Percentiles rank a stretch among this genome's conserved stretches.
Evolutionary conservation across 2,329 filamentous ascomycete genomes (phyloP).

Genomic region (Colletotrichum melonis): DNA sequence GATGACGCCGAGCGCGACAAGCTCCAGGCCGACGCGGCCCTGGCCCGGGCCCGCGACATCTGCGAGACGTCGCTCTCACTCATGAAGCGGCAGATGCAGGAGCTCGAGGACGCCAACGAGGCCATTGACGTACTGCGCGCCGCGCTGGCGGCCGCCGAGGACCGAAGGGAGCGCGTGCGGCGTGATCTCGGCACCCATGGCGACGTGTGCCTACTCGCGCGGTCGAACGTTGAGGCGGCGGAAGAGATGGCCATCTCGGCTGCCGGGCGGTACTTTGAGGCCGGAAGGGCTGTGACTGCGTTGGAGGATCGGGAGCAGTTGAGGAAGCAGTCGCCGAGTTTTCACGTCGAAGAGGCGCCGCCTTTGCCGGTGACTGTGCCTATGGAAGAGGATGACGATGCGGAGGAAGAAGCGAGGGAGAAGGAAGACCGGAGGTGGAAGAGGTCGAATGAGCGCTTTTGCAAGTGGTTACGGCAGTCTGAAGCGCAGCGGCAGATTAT

Average conservation of each 20-base stretch:
- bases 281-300: conserved; percentile 13
- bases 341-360: neutral
- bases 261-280: conserved; percentile 25
- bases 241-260: conserved; percentile 34
- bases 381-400: neutral
- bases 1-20: conserved; percentile 35
- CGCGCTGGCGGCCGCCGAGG: conserved; percentile 18
- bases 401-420: neutral
- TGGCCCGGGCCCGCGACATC: conserved; percentile 24
- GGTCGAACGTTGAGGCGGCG: conserved; percentile 27
- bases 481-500: conserved; percentile 34
- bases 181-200: conserved; percentile 21
- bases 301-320: conserved; percentile 18
- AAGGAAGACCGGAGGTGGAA: conserved; percentile 17
- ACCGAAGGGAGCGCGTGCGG: conserved; percentile 21
- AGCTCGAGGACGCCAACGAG: conserved; percentile 32
- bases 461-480: conserved; percentile 28
- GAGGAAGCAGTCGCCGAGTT: neutral
- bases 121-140: conserved; percentile 17
- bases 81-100: conserved; percentile 34
- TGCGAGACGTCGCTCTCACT: conserved; percentile 28
- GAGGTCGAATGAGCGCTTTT: conserved; percentile 30
- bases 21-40: conserved; percentile 28
- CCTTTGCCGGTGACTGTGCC: neutral
- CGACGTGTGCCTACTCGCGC: conserved; percentile 21